A percentile compares a stretch with the other conserved stretches of the same genome.
Evolutionary conservation across 371 early-diverging fungal genomes (phyloP).

Genomic region (Cokeromyces recurvatus): DNA sequence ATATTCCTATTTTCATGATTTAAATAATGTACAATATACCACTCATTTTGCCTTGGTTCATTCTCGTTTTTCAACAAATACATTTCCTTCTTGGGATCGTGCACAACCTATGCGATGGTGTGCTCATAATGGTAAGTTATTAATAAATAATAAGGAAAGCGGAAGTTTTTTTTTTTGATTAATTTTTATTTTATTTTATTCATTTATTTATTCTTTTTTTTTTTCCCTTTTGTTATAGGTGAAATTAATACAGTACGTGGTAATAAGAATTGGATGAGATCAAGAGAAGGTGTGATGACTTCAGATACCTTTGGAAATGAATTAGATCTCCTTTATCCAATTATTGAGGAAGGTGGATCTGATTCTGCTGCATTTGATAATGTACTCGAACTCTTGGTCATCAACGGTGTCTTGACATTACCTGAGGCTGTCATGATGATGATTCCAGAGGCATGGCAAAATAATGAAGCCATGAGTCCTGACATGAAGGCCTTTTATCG

Average conservation of each 20-base stretch:
- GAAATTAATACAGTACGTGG: slow-evolving; percentile 98
- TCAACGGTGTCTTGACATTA: slow-evolving; percentile 84
- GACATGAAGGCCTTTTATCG: slow-evolving; percentile 91
- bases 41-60: slow-evolving; percentile 96
- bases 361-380: slow-evolving; percentile 97
- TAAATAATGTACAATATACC: slow-evolving; percentile 72
- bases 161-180: not conserved
- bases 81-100: slow-evolving; percentile 97
- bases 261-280: slow-evolving; percentile 98
- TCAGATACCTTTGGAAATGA: slow-evolving; percentile 76
- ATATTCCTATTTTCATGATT: slow-evolving; percentile 86
- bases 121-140: slow-evolving; percentile 90
- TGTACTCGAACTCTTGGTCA: slow-evolving; percentile 88
- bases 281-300: slow-evolving; percentile 91
- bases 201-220: not conserved
- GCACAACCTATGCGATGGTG: slow-evolving; percentile 97
- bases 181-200: not conserved
- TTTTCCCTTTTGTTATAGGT: slow-evolving; percentile 40
- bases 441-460: slow-evolving; percentile 98
- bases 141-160: not conserved
- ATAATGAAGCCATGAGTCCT: slow-evolving; percentile 76
- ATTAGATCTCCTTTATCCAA: slow-evolving; percentile 83
- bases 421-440: slow-evolving; percentile 97
- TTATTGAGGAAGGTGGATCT: slow-evolving; percentile 95
- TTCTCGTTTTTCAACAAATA: slow-evolving; percentile 97